Evolutionary conservation across 1,139 yeast species (phyloP), one percentile per base, ranked within the genome.

Genomic region (Yamadazyma atmosphaerica): DNA sequence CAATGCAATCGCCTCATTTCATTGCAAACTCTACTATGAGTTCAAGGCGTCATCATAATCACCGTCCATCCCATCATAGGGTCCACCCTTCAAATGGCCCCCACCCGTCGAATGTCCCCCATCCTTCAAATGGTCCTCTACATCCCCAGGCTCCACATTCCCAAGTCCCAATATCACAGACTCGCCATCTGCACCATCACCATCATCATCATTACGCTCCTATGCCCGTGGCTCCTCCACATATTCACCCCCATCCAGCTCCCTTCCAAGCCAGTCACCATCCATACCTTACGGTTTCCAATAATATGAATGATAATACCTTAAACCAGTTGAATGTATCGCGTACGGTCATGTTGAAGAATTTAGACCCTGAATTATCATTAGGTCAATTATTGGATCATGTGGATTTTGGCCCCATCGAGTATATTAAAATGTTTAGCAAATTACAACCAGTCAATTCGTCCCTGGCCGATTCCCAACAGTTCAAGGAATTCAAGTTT

Each of bases 391-490:
- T 72, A 19, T 54, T 72, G 33, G 53, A 65, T 42, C 51, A 55
- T 16, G 56, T 72, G 30, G 72, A 69, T 39, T 58, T 52, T 44
- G 77, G 77, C 3, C 77, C 77, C 2, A 68, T 72, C 27, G 77
- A 72, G 49, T 65, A 63, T 47, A 60, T 70, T 43, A 65, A 63
- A 41, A 54, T 69, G 55, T 60, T 62, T 46, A 45, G 63, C 9
- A 61, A 56, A 33, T 16, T n/a, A 9, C 31, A 28, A 16, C 31
- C 31, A 16, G 31, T 28, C 10, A 28, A 23, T n/a, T 23, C 26
- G n/a, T 23, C 21, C n/a, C 7, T 7, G 8, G 9, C 21, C 4
- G 31, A 28, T 7, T 10, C 31, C 17, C 58, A 62, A 14, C 58
- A 65, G 5, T 65, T 67, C 11, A 49, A 51, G 29, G 37, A 18